Percentiles rank a stretch among this genome's conserved stretches.
Evolutionary conservation across 495 filamentous ascomycete species (phyloP).

Genomic region (Xylaria venustula): DNA sequence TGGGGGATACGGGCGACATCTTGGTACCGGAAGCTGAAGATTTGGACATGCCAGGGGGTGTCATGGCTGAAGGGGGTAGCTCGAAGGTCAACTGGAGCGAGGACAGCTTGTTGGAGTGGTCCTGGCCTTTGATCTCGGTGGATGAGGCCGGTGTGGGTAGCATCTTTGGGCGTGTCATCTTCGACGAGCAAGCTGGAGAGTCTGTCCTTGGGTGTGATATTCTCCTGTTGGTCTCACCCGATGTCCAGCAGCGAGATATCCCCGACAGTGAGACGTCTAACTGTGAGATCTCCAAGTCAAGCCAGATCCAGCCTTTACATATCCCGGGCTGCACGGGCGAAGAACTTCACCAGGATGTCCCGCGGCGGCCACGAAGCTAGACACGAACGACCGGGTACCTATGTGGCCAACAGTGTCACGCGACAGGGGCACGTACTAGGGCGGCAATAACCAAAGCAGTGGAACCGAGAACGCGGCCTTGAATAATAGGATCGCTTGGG

Average conservation of each 20-base stretch:
- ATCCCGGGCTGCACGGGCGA: neutral
- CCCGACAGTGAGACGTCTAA: too few species aligned
- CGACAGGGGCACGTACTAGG: slow-evolving; percentile 7
- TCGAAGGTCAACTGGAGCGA: slow-evolving; percentile 59
- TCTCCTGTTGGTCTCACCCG: neutral
- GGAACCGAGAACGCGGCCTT: slow-evolving; percentile 4
- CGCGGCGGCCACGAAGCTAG: neutral
- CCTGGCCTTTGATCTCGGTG: slow-evolving; percentile 76
- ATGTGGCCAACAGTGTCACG: slow-evolving; percentile 10
- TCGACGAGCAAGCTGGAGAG: neutral
- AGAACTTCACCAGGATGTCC: neutral
- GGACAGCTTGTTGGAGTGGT: slow-evolving; percentile 55
- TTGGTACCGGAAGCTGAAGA: slow-evolving; percentile 15
- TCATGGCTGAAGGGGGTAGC: slow-evolving; percentile 79
- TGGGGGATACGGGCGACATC: slow-evolving; percentile 39
- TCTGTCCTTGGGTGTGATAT: neutral
- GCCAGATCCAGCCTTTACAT: neutral
- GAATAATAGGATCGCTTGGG: slow-evolving; percentile 2
- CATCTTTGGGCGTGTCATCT: slow-evolving; percentile 68
- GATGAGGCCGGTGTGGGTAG: slow-evolving; percentile 86
- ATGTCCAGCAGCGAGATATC: neutral
- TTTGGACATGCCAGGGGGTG: slow-evolving; percentile 22
- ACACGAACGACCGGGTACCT: neutral
- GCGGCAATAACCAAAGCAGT: neutral
- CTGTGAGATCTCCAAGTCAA: too few species aligned